phyloP scores from a whole-genome alignment of 78 protist genomes.

The Acrasis kona region DNA sequence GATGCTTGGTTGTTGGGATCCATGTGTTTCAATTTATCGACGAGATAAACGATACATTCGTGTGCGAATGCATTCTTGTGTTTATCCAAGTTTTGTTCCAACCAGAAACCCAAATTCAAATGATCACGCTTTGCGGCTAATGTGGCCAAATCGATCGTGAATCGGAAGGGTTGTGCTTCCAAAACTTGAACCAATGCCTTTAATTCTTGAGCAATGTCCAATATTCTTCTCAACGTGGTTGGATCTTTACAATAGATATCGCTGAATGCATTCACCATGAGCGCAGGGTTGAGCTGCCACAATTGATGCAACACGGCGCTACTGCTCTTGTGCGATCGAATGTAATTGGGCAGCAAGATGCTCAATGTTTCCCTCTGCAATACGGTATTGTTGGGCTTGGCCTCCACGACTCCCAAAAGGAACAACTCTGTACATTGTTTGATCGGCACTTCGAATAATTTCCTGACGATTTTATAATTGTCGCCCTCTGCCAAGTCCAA shows the following conservation, averaged over 20 bases:
- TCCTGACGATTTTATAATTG: neutral
- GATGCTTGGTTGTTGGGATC: no score
- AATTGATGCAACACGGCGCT: neutral
- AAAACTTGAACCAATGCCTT: neutral
- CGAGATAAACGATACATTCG: neutral
- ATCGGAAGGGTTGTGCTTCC: slow-evolving; percentile 11
- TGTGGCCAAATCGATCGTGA: slow-evolving; percentile 67
- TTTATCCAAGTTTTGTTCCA: slow-evolving; percentile 25
- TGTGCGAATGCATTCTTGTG: neutral
- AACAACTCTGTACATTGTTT: neutral
- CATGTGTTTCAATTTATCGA: neutral
- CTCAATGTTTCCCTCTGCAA: neutral
- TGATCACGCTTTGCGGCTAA: slow-evolving; percentile 66
- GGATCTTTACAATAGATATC: slow-evolving; percentile 36
- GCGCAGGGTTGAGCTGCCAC: neutral
- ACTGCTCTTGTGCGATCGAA: neutral
- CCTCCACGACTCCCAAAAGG: neutral
- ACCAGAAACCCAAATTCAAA: slow-evolving; percentile 64
- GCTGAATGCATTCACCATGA: slow-evolving; percentile 42
- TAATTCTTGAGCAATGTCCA: slow-evolving; percentile 59
- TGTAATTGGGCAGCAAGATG: no score
- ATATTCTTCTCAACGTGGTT: slow-evolving; percentile 32
- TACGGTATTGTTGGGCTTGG: neutral
- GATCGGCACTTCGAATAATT: neutral
- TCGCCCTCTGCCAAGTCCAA: neutral